Evolutionary conservation across 768 basidiomycete species (phyloP).

Genomic region (Phanerochaete carnosa): DNA sequence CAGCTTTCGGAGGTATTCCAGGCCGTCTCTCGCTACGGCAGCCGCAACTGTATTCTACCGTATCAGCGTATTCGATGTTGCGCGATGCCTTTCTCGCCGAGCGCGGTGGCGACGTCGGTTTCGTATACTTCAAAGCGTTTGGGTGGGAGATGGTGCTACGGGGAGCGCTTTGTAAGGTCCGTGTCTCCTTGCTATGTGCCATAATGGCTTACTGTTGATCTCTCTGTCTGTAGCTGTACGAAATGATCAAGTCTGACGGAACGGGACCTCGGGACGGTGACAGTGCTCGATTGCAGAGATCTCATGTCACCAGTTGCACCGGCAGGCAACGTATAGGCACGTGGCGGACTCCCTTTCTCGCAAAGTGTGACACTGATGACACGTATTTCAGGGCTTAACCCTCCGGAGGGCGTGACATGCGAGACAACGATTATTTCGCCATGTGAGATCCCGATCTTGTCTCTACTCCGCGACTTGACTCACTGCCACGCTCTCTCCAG

Average conservation of each 20-base stretch:
- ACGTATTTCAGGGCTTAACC: slow-evolving; percentile 31
- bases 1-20: slow-evolving; percentile 31
- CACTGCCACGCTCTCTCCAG: too few species aligned
- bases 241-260: not conserved
- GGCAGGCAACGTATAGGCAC: slow-evolving; percentile 37
- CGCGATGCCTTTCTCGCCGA: slow-evolving; percentile 33
- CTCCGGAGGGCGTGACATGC: slow-evolving; percentile 36
- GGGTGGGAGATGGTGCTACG: slow-evolving; percentile 41
- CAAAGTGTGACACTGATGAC: not conserved
- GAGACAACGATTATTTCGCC: slow-evolving; percentile 44
- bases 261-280: slow-evolving; percentile 25
- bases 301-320: slow-evolving; percentile 31
- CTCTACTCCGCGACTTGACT: not conserved
- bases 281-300: slow-evolving; percentile 33
- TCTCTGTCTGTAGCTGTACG: not conserved
- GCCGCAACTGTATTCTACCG: slow-evolving; percentile 45
- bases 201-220: slow-evolving; percentile 15
- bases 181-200: slow-evolving; percentile 26
- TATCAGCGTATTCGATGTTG: slow-evolving; percentile 41
- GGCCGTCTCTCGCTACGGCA: slow-evolving; percentile 48
- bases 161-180: slow-evolving; percentile 32
- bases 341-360: not conserved
- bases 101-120: slow-evolving; percentile 39
- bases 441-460: slow-evolving; percentile 29
- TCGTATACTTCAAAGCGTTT: slow-evolving; percentile 42